Percentiles rank a stretch among this genome's conserved stretches.
These are phyloP conservation scores for Phytophthora colocasiae DNA, from an alignment of 352 stramenopile species.

Conservation along the genomic window DNA sequence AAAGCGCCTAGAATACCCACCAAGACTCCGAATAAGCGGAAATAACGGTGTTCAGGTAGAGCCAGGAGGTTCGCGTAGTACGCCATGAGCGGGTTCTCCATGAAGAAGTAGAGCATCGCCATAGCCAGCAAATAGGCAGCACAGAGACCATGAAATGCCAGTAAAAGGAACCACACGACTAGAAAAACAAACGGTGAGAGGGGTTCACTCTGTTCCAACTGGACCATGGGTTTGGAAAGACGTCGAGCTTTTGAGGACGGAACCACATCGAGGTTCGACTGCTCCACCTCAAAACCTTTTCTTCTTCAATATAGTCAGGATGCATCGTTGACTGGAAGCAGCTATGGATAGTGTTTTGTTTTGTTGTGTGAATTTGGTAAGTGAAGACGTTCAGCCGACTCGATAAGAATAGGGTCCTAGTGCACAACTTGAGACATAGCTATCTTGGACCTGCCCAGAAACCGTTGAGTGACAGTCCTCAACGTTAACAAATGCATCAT, in stretches of 20 bases:
- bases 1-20: conserved; percentile 32
- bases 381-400: too few species aligned
- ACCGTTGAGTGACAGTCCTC: too few species aligned
- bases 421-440: too few species aligned
- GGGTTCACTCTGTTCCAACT: neutral
- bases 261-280: neutral
- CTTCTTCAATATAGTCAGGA: conserved; percentile 12
- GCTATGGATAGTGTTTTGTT: neutral
- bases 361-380: neutral
- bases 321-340: too few species aligned
- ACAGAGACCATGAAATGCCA: conserved; percentile 29
- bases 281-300: conserved; percentile 14
- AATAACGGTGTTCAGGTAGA: conserved; percentile 26
- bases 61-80: conserved; percentile 57
- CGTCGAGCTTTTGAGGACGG: conserved; percentile 2
- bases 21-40: conserved; percentile 29
- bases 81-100: conserved; percentile 49
- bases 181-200: conserved; percentile 16
- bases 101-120: conserved; percentile 39
- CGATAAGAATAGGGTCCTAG: too few species aligned
- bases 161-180: conserved; percentile 23
- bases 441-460: too few species aligned
- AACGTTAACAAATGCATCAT: neutral
- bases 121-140: conserved; percentile 25
- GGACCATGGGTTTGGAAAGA: conserved; percentile 3